Conservation (phyloP, 768 basidiomycete genomes). For the Leccinellum rugosiceps region DNA sequence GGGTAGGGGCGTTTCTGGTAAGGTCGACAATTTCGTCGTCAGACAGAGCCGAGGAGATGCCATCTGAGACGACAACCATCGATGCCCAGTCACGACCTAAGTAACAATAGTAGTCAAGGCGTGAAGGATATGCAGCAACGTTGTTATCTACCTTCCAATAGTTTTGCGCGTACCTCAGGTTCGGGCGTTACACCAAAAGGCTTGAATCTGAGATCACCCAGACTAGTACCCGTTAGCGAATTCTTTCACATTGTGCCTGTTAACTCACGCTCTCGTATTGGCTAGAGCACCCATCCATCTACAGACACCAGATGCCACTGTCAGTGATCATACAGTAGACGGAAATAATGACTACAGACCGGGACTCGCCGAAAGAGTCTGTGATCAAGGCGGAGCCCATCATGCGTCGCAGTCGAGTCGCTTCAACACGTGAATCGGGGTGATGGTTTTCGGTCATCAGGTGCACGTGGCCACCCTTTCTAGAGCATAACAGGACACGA, state of each 20-base stretch:
- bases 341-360: conserved; percentile 42
- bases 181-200: conserved; percentile 90
- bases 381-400: conserved; percentile 88
- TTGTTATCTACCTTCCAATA: conserved; percentile 61
- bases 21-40: conserved; percentile 96
- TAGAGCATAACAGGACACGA: conserved; percentile 77
- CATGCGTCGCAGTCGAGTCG: conserved; percentile 80
- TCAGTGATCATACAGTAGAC: background rate
- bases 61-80: conserved; percentile 88
- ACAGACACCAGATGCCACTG: background rate
- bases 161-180: conserved; percentile 76
- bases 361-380: conserved; percentile 91
- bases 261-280: conserved; percentile 80
- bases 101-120: background rate
- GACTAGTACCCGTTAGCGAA: conserved; percentile 39
- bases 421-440: conserved; percentile 86
- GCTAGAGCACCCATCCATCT: conserved; percentile 95
- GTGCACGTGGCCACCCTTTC: conserved; percentile 65
- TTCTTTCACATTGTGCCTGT: no score
- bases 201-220: conserved; percentile 89
- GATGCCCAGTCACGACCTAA: conserved; percentile 83
- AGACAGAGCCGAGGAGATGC: conserved; percentile 85
- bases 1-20: conserved; percentile 65
- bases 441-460: conserved; percentile 96
- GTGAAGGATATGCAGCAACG: background rate